phyloP scores from a whole-genome alignment of 169 alveolate species.

The Blepharisma undulans region DNA sequence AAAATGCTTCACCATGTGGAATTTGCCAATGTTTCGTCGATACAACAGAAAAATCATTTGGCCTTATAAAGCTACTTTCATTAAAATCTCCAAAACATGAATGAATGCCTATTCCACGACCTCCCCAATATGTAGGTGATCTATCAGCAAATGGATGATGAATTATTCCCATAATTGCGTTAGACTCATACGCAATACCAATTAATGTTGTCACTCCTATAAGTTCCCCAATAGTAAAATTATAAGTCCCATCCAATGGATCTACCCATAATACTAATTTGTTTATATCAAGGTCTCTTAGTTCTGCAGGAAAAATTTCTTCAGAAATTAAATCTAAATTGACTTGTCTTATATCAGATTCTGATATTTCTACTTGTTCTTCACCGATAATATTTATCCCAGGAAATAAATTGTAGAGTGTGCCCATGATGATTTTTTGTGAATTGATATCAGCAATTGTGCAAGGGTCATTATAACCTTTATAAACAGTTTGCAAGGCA shows the following conservation, averaged over 20 bases:
- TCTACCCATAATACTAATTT: neutral
- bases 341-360: neutral
- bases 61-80: neutral
- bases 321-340: neutral
- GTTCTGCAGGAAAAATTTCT: neutral
- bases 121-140: conserved; percentile 8
- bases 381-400: neutral
- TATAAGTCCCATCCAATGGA: conserved; percentile 10
- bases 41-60: neutral
- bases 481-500: neutral
- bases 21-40: neutral
- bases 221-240: neutral
- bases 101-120: neutral
- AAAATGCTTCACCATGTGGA: neutral
- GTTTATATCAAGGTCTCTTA: neutral
- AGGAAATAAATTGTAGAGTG: neutral
- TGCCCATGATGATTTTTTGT: neutral
- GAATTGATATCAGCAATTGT: conserved; percentile 21
- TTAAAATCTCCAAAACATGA: neutral
- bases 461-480: conserved; percentile 23
- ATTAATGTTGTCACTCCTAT: neutral
- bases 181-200: neutral
- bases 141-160: neutral
- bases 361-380: neutral
- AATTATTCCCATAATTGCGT: neutral